Evolutionary conservation across 2,329 filamentous ascomycete species (phyloP).

Genomic region (Aureobasidium sp.): DNA sequence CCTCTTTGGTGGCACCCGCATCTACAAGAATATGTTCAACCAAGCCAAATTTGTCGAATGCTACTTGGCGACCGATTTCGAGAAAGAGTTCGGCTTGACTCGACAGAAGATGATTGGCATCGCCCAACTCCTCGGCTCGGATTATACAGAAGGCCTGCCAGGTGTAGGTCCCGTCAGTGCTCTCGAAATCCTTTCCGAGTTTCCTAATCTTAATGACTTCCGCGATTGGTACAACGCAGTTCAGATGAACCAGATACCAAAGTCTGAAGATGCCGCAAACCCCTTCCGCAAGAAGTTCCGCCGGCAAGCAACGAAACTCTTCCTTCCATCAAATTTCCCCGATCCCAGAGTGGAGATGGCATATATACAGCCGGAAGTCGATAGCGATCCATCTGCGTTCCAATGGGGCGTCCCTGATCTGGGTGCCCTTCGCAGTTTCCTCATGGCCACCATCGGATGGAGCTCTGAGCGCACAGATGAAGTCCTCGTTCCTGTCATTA

Average conservation of each 20-base stretch:
- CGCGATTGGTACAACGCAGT: constrained; percentile 79
- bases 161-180: constrained; percentile 92
- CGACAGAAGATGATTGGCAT: constrained; percentile 82
- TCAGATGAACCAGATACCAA: constrained; percentile 57
- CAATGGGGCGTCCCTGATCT: constrained; percentile 96
- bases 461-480: constrained; percentile 86
- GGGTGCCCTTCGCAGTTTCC: constrained; percentile 69
- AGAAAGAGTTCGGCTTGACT: constrained; percentile 80
- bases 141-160: constrained; percentile 88
- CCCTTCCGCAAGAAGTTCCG: constrained; percentile 81
- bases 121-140: constrained; percentile 83
- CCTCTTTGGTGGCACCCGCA: constrained; percentile 86
- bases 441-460: constrained; percentile 94
- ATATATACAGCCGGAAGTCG: constrained; percentile 80
- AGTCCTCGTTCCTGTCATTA: constrained; percentile 87
- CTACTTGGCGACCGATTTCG: constrained; percentile 74
- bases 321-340: constrained; percentile 74
- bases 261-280: constrained; percentile 45
- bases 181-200: constrained; percentile 88
- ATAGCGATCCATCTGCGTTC: constrained; percentile 67
- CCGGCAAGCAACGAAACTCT: constrained; percentile 75
- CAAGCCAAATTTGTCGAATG: constrained; percentile 97
- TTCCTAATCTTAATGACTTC: constrained; percentile 67
- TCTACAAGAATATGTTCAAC: constrained; percentile 99
- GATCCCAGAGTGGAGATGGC: constrained; percentile 69